A percentile compares a stretch with the other conserved stretches of the same genome.
Evolutionary conservation across 768 basidiomycete genomes (phyloP).

Genomic region (Hypholoma sublateritium): DNA sequence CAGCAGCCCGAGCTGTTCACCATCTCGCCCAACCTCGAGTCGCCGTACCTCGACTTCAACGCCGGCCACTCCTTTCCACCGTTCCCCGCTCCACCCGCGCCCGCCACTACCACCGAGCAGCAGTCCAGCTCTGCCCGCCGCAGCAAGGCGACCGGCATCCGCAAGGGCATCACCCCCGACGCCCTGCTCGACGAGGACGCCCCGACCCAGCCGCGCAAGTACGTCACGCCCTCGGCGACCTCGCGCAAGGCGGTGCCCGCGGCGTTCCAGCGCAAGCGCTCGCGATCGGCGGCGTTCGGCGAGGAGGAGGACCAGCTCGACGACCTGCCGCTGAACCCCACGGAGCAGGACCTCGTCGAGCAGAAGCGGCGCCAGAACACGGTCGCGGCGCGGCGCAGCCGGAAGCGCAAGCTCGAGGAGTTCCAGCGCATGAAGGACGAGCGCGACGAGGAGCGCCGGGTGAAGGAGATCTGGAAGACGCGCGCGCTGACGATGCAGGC

Average conservation of each 20-base stretch:
- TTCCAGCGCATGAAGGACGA: conserved; percentile 61
- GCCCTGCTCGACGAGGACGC: conserved; percentile 70
- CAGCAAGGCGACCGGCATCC: conserved; percentile 36
- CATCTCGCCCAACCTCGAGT: conserved; percentile 43
- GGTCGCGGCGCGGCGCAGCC: conserved; percentile 76
- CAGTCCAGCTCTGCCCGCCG: conserved; percentile 6
- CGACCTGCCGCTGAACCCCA: conserved; percentile 38
- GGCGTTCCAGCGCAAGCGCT: conserved; percentile 61
- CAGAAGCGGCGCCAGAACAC: conserved; percentile 86
- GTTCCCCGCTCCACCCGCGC: conserved; percentile 13
- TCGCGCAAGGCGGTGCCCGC: conserved; percentile 80
- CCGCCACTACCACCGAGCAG: conserved; percentile 4
- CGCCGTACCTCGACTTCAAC: conserved; percentile 45
- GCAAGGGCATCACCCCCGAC: conserved; percentile 59
- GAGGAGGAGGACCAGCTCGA: conserved; percentile 55
- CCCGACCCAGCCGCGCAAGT: conserved; percentile 79
- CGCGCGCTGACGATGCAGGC: conserved; percentile 48
- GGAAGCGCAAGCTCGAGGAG: conserved; percentile 78
- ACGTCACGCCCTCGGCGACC: conserved; percentile 68
- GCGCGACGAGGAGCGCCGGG: conserved; percentile 35
- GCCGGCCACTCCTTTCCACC: conserved; percentile 32
- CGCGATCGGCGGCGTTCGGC: conserved; percentile 36
- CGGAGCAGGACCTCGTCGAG: conserved; percentile 70
- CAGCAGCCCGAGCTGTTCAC: conserved; percentile 32
- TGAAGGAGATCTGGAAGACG: conserved; percentile 56